phyloP scores from a whole-genome alignment of 352 stramenopile species.

The Phytophthora cactorum region DNA sequence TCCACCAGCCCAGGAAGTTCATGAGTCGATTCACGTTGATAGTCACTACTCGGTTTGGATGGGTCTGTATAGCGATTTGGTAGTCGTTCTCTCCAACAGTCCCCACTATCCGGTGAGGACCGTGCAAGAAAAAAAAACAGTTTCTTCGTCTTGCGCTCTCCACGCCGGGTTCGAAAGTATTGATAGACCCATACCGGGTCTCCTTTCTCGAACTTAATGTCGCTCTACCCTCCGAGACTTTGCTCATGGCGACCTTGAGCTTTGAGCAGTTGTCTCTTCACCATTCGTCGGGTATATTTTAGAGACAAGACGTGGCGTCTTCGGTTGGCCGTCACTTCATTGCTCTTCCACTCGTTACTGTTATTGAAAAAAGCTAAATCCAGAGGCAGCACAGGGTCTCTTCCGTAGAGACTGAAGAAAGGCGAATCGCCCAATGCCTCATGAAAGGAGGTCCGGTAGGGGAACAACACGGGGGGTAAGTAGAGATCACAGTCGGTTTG shows the following conservation, averaged over 20 bases:
- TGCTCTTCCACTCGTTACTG: too few relatives aligned
- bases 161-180: slow-evolving; percentile 2
- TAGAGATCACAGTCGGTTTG: too few relatives aligned
- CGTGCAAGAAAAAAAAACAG: slow-evolving; percentile 13
- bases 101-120: neutral
- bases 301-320: too few relatives aligned
- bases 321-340: too few relatives aligned
- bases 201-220: slow-evolving; percentile 1
- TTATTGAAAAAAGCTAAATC: too few relatives aligned
- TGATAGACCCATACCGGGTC: slow-evolving; percentile 17
- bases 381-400: too few relatives aligned
- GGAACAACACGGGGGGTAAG: too few relatives aligned
- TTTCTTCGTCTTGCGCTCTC: slow-evolving; percentile 11
- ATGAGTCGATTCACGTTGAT: neutral
- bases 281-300: too few relatives aligned
- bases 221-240: neutral
- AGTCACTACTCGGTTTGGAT: neutral
- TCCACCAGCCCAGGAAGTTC: neutral
- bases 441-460: too few relatives aligned
- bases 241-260: neutral
- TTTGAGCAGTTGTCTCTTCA: neutral
- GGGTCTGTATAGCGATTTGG: neutral
- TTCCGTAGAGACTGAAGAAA: too few relatives aligned
- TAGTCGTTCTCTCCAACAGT: neutral
- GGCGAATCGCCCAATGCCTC: too few relatives aligned